Evolutionary conservation across 805 yeast genomes (phyloP), one percentile per base, ranked within the genome.

Genomic region (Candida koratica): DNA sequence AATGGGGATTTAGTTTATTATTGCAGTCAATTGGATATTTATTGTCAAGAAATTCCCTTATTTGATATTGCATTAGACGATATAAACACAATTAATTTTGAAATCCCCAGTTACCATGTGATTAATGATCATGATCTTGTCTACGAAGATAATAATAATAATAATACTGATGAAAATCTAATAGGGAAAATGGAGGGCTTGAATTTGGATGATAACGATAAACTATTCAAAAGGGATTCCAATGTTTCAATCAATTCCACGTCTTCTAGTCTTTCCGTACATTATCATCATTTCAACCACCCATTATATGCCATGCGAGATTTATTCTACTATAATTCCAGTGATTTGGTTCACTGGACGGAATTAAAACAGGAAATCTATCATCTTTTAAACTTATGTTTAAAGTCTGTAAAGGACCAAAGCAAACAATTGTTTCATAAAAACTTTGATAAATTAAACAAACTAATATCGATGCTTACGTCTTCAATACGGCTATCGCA

Each of bases 281-380:
- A 16, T n/a, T 67, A 64, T 44, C 73, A 67, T 45, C 67, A 64
- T 36, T 67, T 67, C 46, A 46, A 52, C 8, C 64, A 61, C 41
- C 71, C 73, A 6, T 61, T 67, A 34, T 67, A 61, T 48, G 47
- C 62, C 13, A 49, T 61, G 45, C 58, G 63, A 4, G 56, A 56
- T 6, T 49, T 75, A 7, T 82, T 81, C 51, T 80, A 79, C 50
- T 67, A 67, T 38, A 79, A 79, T 39, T 71, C 78, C 9, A 56
- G 72, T 8, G 90, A 84, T 52, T 61, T 81, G 16, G 60, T 66
- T 14, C 64, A 67, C 8, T 84, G 90, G 90, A 62, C 74, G 3
- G 75, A 69, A 15, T 53, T 81, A 26, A 61, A 67, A 28, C 72
- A 69, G 32, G 62, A 68, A 5, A 67, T 79, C 32, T 55, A 67